These are phyloP conservation scores for Corymbia maculata DNA, from an alignment of 345 rosid species.

Conservation along the genomic window DNA sequence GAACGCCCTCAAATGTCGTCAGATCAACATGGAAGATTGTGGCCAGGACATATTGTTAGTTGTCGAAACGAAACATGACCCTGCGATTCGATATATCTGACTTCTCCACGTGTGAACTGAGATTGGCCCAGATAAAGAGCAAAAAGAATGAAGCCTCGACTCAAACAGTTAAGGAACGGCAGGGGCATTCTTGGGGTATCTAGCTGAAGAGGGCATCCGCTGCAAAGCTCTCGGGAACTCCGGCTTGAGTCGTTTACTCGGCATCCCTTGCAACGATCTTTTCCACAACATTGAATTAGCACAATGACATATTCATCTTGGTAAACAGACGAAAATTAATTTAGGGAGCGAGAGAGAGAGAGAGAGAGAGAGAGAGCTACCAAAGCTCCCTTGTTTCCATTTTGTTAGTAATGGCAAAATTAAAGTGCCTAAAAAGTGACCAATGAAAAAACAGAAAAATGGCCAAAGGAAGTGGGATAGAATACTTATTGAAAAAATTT, in stretches of 20 bases:
- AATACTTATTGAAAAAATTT: neutral
- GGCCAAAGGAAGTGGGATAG: neutral
- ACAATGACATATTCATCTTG: neutral
- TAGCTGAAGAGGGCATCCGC: constrained; percentile 69
- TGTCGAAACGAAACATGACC: neutral
- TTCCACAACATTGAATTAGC: neutral
- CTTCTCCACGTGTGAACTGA: neutral
- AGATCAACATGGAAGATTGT: neutral
- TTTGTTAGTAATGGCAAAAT: neutral
- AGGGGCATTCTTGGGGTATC: constrained; percentile 60
- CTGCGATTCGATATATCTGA: neutral
- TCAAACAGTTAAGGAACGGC: constrained; percentile 31
- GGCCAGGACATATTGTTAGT: neutral
- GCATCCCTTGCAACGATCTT: constrained; percentile 58
- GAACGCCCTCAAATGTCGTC: neutral
- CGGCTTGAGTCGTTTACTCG: constrained; percentile 61
- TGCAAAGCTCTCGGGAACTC: constrained; percentile 57
- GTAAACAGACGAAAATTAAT: neutral
- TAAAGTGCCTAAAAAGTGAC: neutral
- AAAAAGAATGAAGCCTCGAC: neutral
- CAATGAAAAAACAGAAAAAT: neutral
- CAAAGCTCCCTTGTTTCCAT: neutral
- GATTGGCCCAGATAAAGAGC: neutral
- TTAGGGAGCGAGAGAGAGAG: neutral
- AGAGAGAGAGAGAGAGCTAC: neutral